phyloP scores from a whole-genome alignment of 2,329 filamentous ascomycete genomes.

The Penicillium griseofulvum region DNA sequence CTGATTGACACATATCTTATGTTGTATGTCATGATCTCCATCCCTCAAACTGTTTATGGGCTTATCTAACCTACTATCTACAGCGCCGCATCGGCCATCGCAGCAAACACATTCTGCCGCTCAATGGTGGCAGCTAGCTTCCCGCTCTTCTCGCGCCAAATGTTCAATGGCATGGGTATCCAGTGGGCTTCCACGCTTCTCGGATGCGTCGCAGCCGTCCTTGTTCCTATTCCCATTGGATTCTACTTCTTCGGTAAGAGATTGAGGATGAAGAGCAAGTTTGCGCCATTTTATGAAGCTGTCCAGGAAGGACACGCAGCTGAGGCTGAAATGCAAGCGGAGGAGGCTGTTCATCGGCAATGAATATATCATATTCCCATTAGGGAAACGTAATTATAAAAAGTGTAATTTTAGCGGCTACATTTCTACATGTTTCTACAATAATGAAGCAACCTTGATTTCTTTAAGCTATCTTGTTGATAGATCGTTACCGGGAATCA shows the following conservation, averaged over 20 bases:
- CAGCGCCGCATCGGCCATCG: slow-evolving; percentile 52
- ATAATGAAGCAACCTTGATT: neutral
- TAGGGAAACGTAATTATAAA: slow-evolving; percentile 3
- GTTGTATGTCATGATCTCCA: slow-evolving; percentile 38
- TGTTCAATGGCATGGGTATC: slow-evolving; percentile 47
- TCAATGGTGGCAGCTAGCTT: slow-evolving; percentile 52
- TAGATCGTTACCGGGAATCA: no score
- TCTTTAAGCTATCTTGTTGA: no score
- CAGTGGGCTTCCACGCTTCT: slow-evolving; percentile 39
- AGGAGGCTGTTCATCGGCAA: neutral
- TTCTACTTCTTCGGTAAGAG: slow-evolving; percentile 35
- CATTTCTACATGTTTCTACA: neutral
- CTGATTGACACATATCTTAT: slow-evolving; percentile 60
- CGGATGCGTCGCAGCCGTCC: slow-evolving; percentile 34
- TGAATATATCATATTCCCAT: neutral
- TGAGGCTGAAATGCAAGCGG: slow-evolving; percentile 12
- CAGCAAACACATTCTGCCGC: slow-evolving; percentile 56
- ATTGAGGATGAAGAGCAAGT: slow-evolving; percentile 25
- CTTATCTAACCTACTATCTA: slow-evolving; percentile 8
- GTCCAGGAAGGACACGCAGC: slow-evolving; percentile 45
- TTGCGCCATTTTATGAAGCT: slow-evolving; percentile 45
- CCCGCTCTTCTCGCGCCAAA: slow-evolving; percentile 56
- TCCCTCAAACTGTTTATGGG: no score
- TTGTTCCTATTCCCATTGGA: slow-evolving; percentile 39
- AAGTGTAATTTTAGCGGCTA: slow-evolving; percentile 1